These are phyloP conservation scores for Pseudocercospora vitis DNA, from an alignment of 2,329 filamentous ascomycete species.

Conservation along the genomic window DNA sequence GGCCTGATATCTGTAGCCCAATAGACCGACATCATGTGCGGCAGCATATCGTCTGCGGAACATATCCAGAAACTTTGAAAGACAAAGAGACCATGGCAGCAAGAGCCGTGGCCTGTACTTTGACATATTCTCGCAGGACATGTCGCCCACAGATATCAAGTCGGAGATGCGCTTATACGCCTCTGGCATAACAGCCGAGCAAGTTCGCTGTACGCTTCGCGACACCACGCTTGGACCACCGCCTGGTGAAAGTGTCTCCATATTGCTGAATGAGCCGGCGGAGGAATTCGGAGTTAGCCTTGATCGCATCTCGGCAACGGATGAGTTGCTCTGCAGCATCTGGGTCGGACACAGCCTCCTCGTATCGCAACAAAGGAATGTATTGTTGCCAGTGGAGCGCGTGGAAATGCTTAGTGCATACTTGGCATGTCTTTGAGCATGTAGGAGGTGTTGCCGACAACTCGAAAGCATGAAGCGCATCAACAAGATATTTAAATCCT, in stretches of 20 bases:
- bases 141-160: background rate
- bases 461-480: background rate
- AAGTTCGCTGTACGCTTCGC: slow-evolving; percentile 12
- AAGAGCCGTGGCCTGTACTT: slow-evolving; percentile 1
- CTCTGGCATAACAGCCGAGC: slow-evolving; percentile 10
- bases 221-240: slow-evolving; percentile 11
- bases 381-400: slow-evolving; percentile 8
- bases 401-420: slow-evolving; percentile 5
- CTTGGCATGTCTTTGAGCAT: slow-evolving; percentile 7
- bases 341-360: background rate
- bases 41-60: too few species aligned
- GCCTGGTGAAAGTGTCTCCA: slow-evolving; percentile 11
- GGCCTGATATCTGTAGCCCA: background rate
- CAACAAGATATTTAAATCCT: background rate
- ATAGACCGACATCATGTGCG: too few species aligned
- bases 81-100: too few species aligned
- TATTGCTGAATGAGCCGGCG: background rate
- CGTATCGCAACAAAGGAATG: slow-evolving; percentile 1
- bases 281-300: background rate
- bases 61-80: too few species aligned
- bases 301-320: background rate
- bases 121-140: slow-evolving; percentile 3
- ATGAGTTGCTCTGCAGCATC: slow-evolving; percentile 3
- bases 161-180: background rate
- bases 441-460: background rate